phyloP scores from a whole-genome alignment of 2,329 filamentous ascomycete genomes.

The Aspergillus ibericus region DNA sequence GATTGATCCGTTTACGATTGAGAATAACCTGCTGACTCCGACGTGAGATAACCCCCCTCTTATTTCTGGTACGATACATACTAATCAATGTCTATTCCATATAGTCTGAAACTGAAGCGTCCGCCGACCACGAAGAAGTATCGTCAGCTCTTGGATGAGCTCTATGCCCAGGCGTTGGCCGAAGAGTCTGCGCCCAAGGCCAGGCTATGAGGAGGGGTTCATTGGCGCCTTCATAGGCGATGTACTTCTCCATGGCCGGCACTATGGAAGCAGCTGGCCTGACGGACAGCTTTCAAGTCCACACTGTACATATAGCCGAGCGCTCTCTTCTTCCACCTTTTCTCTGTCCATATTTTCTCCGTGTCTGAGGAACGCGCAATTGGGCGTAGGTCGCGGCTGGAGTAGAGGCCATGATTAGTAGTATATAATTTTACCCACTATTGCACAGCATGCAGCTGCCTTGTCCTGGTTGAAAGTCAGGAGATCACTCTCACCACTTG shows the following conservation, averaged over 20 bases:
- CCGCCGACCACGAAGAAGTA: constrained; percentile 66
- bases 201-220: constrained; percentile 33
- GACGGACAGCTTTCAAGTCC: neutral
- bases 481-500: too few species aligned
- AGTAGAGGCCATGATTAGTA: neutral
- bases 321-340: neutral
- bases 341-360: neutral
- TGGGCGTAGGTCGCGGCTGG: neutral
- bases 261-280: neutral
- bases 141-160: constrained; percentile 57
- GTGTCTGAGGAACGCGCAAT: neutral
- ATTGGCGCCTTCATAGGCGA: neutral
- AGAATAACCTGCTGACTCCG: constrained; percentile 73
- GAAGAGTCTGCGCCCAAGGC: constrained; percentile 40
- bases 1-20: constrained; percentile 87
- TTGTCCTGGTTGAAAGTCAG: neutral
- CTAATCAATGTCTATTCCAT: constrained; percentile 16
- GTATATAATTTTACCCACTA: neutral
- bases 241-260: neutral
- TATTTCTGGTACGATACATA: neutral
- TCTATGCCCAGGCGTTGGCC: constrained; percentile 59
- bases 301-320: neutral
- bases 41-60: constrained; percentile 40
- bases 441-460: neutral
- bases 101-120: constrained; percentile 69